A percentile compares a stretch with the other conserved stretches of the same genome.
These are phyloP conservation scores for Coemansia sp. DNA, from an alignment of 192 early-diverging fungal genomes.

Conservation along the genomic window DNA sequence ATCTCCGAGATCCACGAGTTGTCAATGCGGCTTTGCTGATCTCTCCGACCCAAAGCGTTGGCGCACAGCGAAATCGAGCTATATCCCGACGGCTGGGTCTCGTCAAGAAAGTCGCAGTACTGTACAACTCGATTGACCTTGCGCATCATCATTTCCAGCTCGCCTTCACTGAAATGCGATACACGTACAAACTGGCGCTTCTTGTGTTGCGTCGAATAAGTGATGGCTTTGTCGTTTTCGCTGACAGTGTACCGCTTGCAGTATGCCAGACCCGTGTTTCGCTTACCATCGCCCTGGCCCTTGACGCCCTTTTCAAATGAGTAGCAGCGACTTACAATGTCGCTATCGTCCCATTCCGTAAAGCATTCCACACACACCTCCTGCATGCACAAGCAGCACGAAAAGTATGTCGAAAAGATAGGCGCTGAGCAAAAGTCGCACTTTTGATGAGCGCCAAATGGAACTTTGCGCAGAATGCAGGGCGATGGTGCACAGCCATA, in stretches of 20 bases:
- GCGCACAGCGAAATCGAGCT: slow-evolving; percentile 43
- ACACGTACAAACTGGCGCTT: slow-evolving; percentile 35
- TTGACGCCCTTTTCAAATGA: slow-evolving; percentile 12
- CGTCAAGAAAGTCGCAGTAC: slow-evolving; percentile 33
- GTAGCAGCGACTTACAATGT: slow-evolving; percentile 8
- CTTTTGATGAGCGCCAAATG: slow-evolving; percentile 20
- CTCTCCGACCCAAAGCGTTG: slow-evolving; percentile 16
- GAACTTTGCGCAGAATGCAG: slow-evolving; percentile 36
- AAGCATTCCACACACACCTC: slow-evolving; percentile 28
- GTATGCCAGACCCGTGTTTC: slow-evolving; percentile 8
- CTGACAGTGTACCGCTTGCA: slow-evolving; percentile 17
- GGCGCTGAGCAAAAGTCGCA: slow-evolving; percentile 27
- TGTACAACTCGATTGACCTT: slow-evolving; percentile 36
- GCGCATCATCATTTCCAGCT: slow-evolving; percentile 41
- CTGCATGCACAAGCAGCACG: slow-evolving; percentile 38
- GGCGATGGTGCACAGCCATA: slow-evolving; percentile 25
- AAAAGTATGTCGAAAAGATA: slow-evolving; percentile 40
- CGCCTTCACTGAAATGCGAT: slow-evolving; percentile 30
- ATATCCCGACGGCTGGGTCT: slow-evolving; percentile 26
- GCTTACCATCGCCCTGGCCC: background rate
- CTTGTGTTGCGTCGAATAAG: slow-evolving; percentile 20
- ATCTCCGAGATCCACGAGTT: slow-evolving; percentile 18
- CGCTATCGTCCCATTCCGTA: slow-evolving; percentile 26
- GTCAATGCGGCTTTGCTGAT: slow-evolving; percentile 12
- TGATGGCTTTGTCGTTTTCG: slow-evolving; percentile 10